Base-by-base conservation (phyloP, 345 rosid genomes). In the Rhodomyrtus tomentosa region DNA sequence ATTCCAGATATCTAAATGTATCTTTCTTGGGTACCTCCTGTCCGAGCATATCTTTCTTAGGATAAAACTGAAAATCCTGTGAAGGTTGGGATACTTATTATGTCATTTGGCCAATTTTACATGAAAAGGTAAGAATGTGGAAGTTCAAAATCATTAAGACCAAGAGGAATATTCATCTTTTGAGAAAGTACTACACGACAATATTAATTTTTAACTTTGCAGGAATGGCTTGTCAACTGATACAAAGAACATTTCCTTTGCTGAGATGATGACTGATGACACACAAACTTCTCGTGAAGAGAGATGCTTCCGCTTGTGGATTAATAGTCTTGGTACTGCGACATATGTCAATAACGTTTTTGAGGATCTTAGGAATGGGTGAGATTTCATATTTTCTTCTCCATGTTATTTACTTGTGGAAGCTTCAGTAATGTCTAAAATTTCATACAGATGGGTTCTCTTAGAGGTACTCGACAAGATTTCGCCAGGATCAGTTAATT, bases 251-350 rank as follows among this genome's bases (percentile, higher is more conserved):
- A 83, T 90, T 53, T 89, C 98, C 81, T 95, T 91, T 83, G 96
- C 99, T 81, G 99, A 95, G 90, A 97, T 97, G 99, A 95, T 97
- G 98, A 93, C 96, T 11, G 99, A 97, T 88, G 99, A 97, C 90
- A 92, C 86, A 24, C 89, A 97, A 90, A 95, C 99, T 85, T 97
- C 99, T 81, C 91, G 96, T 49, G 99, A 95, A 90, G 99, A 95
- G 92, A 93, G 99, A 90, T 97, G 99, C 90, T 97, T 95, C 92
- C 96, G 99, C 32, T 89, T 97, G 82, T 97, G 99, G 99, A 97
- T 97, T 81, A 97, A 97, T 89, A 97, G 99, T 92, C 95, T 95
- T 82, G 99, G 98, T 85, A 88, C 87, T 86, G 89, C 93, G 50
- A 91, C 98, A n/a, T 91, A 94, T 76, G 95, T 95, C 84, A 95